phyloP scores from a whole-genome alignment of 805 yeast species.

The Sporopachydermia quercuum region DNA sequence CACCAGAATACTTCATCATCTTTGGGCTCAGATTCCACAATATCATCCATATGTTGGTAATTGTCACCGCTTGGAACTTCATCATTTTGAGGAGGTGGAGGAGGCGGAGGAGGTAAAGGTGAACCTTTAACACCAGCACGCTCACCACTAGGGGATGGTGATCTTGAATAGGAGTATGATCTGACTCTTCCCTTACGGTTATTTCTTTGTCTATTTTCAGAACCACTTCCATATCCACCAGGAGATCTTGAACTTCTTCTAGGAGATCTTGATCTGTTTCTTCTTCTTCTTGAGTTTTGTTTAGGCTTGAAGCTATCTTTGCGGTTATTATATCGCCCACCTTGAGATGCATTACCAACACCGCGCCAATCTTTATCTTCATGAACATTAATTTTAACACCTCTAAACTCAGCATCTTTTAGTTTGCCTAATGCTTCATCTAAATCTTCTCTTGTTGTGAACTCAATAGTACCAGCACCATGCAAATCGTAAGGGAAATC shows the following conservation, averaged over 20 bases:
- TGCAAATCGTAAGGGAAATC: slow-evolving; percentile 30
- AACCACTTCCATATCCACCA: neutral
- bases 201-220: neutral
- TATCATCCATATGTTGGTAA: neutral
- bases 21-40: neutral
- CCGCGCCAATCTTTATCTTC: slow-evolving; percentile 1
- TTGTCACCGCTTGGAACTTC: no score
- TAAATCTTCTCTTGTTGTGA: slow-evolving; percentile 15
- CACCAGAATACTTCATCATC: neutral
- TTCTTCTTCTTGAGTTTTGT: neutral
- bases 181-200: neutral
- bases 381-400: neutral
- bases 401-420: neutral
- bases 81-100: neutral
- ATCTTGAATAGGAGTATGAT: neutral
- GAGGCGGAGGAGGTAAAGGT: neutral
- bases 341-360: neutral
- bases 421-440: neutral
- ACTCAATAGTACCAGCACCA: slow-evolving; percentile 32
- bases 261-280: neutral
- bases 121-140: no score
- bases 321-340: no score
- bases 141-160: neutral
- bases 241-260: neutral
- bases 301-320: neutral